Percentiles rank a stretch among this genome's conserved stretches.
Conservation (phyloP, 2,329 filamentous ascomycete genomes). For the Fusarium longipes region DNA sequence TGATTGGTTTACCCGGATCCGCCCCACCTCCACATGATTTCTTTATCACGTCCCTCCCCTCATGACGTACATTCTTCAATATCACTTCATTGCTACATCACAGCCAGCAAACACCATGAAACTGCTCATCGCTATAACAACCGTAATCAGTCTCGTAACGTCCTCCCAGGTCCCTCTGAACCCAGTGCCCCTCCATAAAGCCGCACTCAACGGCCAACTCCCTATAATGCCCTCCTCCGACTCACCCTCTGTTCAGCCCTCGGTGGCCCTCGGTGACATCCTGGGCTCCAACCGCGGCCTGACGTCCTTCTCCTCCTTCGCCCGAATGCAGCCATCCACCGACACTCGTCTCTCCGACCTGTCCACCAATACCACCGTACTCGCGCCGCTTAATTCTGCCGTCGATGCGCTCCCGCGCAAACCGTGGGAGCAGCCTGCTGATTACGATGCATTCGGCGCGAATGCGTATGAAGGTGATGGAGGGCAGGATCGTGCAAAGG, state of each 20-base stretch:
- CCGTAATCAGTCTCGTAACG: conserved; percentile 28
- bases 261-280: conserved; percentile 83
- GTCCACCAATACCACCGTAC: conserved; percentile 79
- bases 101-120: conserved; percentile 36
- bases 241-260: conserved; percentile 52
- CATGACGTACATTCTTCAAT: conserved; percentile 34
- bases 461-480: conserved; percentile 80
- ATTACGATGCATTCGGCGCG: conserved; percentile 75
- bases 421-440: conserved; percentile 83
- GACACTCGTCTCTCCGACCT: conserved; percentile 75
- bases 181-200: neutral
- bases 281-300: conserved; percentile 82
- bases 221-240: conserved; percentile 45
- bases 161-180: conserved; percentile 25
- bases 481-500: conserved; percentile 79
- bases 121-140: conserved; percentile 30
- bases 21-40: conserved; percentile 3
- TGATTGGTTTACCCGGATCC: neutral
- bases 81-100: conserved; percentile 1
- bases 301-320: conserved; percentile 85
- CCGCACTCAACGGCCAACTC: conserved; percentile 35
- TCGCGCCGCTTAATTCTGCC: conserved; percentile 87
- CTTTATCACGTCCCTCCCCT: conserved; percentile 1
- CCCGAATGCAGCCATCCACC: conserved; percentile 78
- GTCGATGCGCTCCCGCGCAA: conserved; percentile 83